phyloP scores from a whole-genome alignment of 2,329 filamentous ascomycete genomes.

The Amauroascus verrucosus region DNA sequence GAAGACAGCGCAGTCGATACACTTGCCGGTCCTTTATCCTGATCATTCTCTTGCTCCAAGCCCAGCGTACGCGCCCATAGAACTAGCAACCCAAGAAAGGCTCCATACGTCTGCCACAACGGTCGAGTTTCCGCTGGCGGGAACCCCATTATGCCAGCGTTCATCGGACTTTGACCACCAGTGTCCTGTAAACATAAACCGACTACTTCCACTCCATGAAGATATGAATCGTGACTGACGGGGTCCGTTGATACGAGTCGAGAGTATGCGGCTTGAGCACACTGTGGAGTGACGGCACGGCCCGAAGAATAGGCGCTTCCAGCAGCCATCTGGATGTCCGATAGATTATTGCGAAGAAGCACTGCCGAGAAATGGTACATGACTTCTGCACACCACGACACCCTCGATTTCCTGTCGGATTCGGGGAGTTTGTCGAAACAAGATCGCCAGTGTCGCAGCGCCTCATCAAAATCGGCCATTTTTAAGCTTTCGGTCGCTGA shows the following conservation, averaged over 20 bases:
- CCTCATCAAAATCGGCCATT: conserved; percentile 18
- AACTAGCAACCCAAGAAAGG: conserved; percentile 16
- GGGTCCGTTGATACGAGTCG: conserved; percentile 16
- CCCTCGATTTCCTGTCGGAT: conserved; percentile 13
- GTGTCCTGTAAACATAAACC: conserved; percentile 16
- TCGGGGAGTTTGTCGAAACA: conserved; percentile 16
- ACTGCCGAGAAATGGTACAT: conserved; percentile 19
- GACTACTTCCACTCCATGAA: conserved; percentile 18
- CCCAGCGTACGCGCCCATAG: conserved; percentile 16
- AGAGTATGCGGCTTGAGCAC: conserved; percentile 18
- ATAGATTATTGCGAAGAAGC: conserved; percentile 17
- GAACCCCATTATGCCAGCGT: neutral
- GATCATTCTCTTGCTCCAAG: conserved; percentile 11
- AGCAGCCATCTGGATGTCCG: conserved; percentile 20
- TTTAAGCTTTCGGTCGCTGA: conserved; percentile 11
- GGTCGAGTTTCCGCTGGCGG: conserved; percentile 6
- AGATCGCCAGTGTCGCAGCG: conserved; percentile 15
- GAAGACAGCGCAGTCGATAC: neutral
- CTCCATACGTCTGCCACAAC: conserved; percentile 17
- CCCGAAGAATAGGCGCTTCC: conserved; percentile 19
- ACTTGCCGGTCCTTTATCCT: neutral
- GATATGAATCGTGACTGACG: conserved; percentile 18
- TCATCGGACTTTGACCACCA: neutral
- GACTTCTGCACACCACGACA: conserved; percentile 16
- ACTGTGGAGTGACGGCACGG: conserved; percentile 18